phyloP scores from a whole-genome alignment of 2,329 filamentous ascomycete species.

The Pseudogymnoascus sp. region DNA sequence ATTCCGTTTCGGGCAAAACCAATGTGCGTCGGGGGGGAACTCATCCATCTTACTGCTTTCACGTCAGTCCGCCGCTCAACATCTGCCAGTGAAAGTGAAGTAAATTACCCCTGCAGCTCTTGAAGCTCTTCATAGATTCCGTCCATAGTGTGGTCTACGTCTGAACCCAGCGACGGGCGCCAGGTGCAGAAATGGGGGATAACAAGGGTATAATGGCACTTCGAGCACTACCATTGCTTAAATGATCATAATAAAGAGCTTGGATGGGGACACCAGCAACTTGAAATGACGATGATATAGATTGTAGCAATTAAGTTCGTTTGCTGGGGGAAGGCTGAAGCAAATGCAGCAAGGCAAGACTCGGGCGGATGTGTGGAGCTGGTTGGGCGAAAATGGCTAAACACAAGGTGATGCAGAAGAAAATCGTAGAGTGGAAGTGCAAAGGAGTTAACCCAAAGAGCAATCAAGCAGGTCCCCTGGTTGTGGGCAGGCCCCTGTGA shows the following conservation, averaged over 20 bases:
- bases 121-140: slow-evolving; percentile 7
- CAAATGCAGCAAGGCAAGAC: neutral
- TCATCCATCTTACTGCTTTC: slow-evolving; percentile 4
- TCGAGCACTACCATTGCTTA: neutral
- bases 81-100: neutral
- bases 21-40: slow-evolving; percentile 40
- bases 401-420: neutral
- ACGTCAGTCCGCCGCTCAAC: neutral
- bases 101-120: slow-evolving; percentile 1
- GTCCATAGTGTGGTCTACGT: slow-evolving; percentile 4
- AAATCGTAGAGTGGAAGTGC: neutral
- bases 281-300: neutral
- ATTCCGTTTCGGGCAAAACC: slow-evolving; percentile 58
- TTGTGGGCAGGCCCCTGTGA: neutral
- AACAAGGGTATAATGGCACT: neutral
- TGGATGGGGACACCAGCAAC: neutral
- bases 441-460: neutral
- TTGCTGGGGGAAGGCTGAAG: neutral
- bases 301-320: neutral
- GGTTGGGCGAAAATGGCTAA: neutral
- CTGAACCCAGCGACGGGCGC: slow-evolving; percentile 2
- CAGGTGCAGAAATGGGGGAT: slow-evolving; percentile 1
- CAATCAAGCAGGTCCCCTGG: neutral
- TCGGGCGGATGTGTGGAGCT: neutral
- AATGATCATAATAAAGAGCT: neutral